These are phyloP conservation scores for Carpinus viminea DNA, from an alignment of 306 rosid genomes.

Conservation along the genomic window DNA sequence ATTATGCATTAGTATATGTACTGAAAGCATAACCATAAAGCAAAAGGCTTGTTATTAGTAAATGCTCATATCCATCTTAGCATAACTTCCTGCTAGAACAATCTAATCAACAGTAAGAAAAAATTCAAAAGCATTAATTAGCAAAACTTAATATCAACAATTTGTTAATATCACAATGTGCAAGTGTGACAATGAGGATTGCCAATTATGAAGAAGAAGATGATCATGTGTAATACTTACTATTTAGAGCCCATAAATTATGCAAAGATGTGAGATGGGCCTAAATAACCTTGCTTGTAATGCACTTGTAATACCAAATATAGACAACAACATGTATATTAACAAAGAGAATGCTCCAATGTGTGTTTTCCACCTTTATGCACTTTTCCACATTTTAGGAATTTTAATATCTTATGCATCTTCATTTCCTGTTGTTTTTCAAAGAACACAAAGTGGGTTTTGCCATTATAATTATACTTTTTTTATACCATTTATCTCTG, in stretches of 20 bases:
- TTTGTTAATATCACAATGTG: no score
- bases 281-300: not conserved
- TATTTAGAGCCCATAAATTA: not conserved
- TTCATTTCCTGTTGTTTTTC: not conserved
- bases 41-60: not conserved
- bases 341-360: not conserved
- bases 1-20: not conserved
- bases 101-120: not conserved
- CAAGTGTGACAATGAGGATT: not conserved
- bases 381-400: not conserved
- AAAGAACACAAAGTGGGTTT: not conserved
- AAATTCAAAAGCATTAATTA: not conserved
- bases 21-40: not conserved
- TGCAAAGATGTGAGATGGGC: not conserved
- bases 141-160: no score
- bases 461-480: not conserved
- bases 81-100: not conserved
- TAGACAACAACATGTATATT: not conserved
- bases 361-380: not conserved
- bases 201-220: not conserved
- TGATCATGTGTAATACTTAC: not conserved
- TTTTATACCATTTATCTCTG: not conserved
- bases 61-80: not conserved
- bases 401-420: not conserved
- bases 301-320: not conserved